Percentiles rank a stretch among this genome's conserved stretches.
phyloP scores from a whole-genome alignment of 1,284 basidiomycete species.

The Trametes hirsuta region DNA sequence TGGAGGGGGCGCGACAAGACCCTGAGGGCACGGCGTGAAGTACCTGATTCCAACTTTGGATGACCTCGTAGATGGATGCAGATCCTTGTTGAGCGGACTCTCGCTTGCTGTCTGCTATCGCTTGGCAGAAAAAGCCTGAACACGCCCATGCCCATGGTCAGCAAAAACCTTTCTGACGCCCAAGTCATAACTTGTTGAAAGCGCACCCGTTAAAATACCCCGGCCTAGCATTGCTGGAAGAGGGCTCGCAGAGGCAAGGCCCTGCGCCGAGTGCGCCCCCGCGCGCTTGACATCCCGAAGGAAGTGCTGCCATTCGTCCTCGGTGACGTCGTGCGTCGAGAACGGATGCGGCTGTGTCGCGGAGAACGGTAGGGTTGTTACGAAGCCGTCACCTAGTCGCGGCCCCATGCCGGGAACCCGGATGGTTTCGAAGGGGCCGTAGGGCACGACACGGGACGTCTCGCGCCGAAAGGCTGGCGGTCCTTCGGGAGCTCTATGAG shows the following conservation, averaged over 20 bases:
- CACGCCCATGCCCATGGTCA: no score
- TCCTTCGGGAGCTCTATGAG: slow-evolving; percentile 13
- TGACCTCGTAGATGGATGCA: no score
- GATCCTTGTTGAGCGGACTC: no score
- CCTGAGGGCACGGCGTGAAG: no score
- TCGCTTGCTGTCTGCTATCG: no score
- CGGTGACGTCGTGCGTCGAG: slow-evolving; percentile 40
- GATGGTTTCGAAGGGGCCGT: slow-evolving; percentile 24
- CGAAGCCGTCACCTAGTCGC: slow-evolving; percentile 26
- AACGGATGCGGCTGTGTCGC: slow-evolving; percentile 41
- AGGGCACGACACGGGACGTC: slow-evolving; percentile 16
- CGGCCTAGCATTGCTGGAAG: slow-evolving; percentile 16
- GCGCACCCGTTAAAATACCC: no score
- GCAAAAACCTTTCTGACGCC: no score
- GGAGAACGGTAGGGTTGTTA: slow-evolving; percentile 15
- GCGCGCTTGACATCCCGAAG: slow-evolving; percentile 27
- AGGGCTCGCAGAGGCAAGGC: slow-evolving; percentile 17
- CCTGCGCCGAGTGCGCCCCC: slow-evolving; percentile 16
- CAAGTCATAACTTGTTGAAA: no score
- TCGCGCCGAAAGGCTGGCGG: slow-evolving; percentile 26
- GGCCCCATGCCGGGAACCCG: slow-evolving; percentile 18
- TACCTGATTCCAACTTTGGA: no score
- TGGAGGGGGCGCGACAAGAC: background rate
- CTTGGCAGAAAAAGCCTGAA: no score
- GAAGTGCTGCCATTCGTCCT: slow-evolving; percentile 42